phyloP scores from a whole-genome alignment of 2,329 filamentous ascomycete species.

The Stachybotrys echinatus region DNA sequence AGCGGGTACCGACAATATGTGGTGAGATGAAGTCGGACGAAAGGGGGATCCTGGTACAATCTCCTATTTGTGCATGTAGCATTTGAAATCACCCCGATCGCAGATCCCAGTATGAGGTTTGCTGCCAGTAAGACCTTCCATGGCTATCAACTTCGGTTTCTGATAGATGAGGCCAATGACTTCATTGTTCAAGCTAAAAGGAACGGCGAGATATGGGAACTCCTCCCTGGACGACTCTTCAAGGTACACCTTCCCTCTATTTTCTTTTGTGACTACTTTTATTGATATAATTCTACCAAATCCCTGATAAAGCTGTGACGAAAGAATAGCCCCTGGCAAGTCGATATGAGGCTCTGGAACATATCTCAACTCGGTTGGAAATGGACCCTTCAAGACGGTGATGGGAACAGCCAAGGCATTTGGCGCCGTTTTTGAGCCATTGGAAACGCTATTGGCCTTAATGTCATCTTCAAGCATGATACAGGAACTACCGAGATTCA shows the following conservation, averaged over 20 bases:
- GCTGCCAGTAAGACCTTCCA: neutral
- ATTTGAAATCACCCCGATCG: slow-evolving; percentile 38
- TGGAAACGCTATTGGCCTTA: slow-evolving; percentile 1
- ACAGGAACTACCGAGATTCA: neutral
- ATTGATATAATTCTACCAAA: slow-evolving; percentile 36
- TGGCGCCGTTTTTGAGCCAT: neutral
- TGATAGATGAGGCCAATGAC: neutral
- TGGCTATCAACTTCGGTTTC: neutral
- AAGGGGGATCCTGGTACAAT: no score
- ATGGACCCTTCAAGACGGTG: neutral
- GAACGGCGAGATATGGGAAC: slow-evolving; percentile 8
- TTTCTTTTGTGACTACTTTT: slow-evolving; percentile 34
- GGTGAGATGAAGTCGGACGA: no score
- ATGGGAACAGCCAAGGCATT: neutral
- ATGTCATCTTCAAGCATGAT: slow-evolving; percentile 2
- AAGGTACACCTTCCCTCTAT: slow-evolving; percentile 20
- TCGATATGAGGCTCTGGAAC: neutral
- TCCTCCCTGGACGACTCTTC: slow-evolving; percentile 27
- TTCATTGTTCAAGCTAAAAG: slow-evolving; percentile 22
- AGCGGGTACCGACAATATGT: no score
- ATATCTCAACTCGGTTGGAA: neutral
- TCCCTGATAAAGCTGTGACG: slow-evolving; percentile 25
- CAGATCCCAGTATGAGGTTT: slow-evolving; percentile 25
- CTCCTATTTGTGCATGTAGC: neutral
- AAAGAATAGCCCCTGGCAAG: slow-evolving; percentile 17